Evolutionary conservation across 345 rosid species (phyloP).

Genomic region (Lepidium aucheri): DNA sequence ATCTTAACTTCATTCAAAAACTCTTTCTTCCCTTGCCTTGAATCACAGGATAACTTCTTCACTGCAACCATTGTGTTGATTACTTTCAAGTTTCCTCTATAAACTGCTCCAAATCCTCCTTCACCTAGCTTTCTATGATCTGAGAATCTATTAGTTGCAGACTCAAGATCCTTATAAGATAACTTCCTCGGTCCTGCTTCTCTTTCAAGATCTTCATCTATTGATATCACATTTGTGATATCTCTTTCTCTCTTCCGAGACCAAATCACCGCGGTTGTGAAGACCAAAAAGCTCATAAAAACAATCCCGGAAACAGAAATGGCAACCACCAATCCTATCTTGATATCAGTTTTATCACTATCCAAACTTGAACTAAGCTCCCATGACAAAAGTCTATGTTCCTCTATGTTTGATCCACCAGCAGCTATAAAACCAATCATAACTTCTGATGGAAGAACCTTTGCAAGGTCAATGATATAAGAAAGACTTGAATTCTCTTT

Average conservation of each 20-base stretch:
- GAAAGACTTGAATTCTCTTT: constrained; percentile 23
- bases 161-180: constrained; percentile 22
- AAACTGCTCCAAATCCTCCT: constrained; percentile 44
- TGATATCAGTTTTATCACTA: background rate
- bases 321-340: background rate
- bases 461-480: constrained; percentile 26
- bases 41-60: constrained; percentile 31
- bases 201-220: constrained; percentile 34
- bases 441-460: constrained; percentile 31
- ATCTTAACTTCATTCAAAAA: constrained; percentile 34
- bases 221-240: constrained; percentile 1
- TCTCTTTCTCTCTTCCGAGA: background rate
- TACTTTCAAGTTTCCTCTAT: constrained; percentile 23
- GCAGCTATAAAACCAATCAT: constrained; percentile 37
- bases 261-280: background rate
- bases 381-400: constrained; percentile 28
- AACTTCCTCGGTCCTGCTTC: constrained; percentile 37
- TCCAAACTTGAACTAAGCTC: constrained; percentile 21
- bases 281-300: background rate
- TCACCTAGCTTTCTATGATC: constrained; percentile 29
- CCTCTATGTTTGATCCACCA: background rate
- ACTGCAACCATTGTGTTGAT: constrained; percentile 24
- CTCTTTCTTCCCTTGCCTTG: constrained; percentile 32
- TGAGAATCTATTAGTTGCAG: constrained; percentile 32
- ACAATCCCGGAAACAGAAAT: constrained; percentile 8